These are phyloP conservation scores for Ophiocordyceps camponoti-rufipedis DNA, from an alignment of 2,329 filamentous ascomycete genomes.

Conservation along the genomic window DNA sequence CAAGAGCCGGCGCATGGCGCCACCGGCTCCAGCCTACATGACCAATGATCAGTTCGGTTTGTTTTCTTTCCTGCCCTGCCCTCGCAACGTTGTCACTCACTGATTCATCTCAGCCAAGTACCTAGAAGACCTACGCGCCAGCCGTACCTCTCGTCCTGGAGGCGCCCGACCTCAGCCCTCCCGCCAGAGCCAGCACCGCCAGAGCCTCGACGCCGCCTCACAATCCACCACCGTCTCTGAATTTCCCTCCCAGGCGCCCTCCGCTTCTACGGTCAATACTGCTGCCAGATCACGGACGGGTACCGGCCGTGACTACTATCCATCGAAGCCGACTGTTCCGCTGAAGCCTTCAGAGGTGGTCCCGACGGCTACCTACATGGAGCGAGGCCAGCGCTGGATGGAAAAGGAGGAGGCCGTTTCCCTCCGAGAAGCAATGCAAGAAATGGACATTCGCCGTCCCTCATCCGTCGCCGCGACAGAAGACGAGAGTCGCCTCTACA, in stretches of 20 bases:
- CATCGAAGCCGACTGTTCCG: slow-evolving; percentile 21
- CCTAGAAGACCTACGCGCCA: slow-evolving; percentile 51
- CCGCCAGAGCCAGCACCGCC: slow-evolving; percentile 11
- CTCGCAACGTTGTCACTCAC: background rate
- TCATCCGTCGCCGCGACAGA: slow-evolving; percentile 15
- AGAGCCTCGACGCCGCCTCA: slow-evolving; percentile 13
- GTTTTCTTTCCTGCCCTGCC: slow-evolving; percentile 1
- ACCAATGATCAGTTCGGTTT: slow-evolving; percentile 48
- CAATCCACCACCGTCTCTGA: slow-evolving; percentile 8
- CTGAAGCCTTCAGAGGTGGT: slow-evolving; percentile 42
- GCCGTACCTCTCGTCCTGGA: slow-evolving; percentile 47
- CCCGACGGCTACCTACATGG: slow-evolving; percentile 51
- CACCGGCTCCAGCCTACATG: slow-evolving; percentile 47
- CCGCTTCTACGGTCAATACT: slow-evolving; percentile 24
- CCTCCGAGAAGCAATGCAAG: slow-evolving; percentile 53
- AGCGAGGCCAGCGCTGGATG: slow-evolving; percentile 59
- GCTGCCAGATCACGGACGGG: slow-evolving; percentile 30
- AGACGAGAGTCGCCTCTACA: slow-evolving; percentile 46
- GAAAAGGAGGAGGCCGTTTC: slow-evolving; percentile 62
- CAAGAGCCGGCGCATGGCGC: slow-evolving; percentile 34
- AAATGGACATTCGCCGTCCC: slow-evolving; percentile 40
- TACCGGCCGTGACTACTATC: slow-evolving; percentile 34
- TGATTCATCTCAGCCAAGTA: slow-evolving; percentile 37
- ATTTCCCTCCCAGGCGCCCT: slow-evolving; percentile 17
- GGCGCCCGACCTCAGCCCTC: slow-evolving; percentile 48